Evolutionary conservation across 1,284 basidiomycete species (phyloP).

Genomic region (Kwoniella shivajii): DNA sequence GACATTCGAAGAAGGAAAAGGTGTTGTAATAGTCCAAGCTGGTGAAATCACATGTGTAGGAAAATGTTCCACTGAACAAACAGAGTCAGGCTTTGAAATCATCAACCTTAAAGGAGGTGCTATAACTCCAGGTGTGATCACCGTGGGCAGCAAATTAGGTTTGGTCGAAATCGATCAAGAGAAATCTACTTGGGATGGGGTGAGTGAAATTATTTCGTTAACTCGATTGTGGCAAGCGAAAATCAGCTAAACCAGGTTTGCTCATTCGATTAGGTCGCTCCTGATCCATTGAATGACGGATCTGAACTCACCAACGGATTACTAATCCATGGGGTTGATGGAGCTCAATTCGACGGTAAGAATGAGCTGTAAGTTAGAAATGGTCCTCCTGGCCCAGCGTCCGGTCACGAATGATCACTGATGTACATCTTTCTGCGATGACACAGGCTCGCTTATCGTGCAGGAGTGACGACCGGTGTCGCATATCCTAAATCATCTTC

Average conservation of each 20-base stretch:
- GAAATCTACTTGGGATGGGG: slow-evolving; percentile 67
- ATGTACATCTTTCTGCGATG: background rate
- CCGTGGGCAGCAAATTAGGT: slow-evolving; percentile 54
- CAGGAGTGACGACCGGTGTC: slow-evolving; percentile 65
- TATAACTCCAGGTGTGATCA: slow-evolving; percentile 53
- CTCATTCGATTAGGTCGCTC: slow-evolving; percentile 29
- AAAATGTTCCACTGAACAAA: slow-evolving; percentile 15
- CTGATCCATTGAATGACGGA: slow-evolving; percentile 61
- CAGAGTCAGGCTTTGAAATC: slow-evolving; percentile 22
- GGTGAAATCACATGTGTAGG: slow-evolving; percentile 54
- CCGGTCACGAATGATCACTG: background rate
- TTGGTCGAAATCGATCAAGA: slow-evolving; percentile 60
- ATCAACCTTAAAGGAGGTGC: slow-evolving; percentile 55
- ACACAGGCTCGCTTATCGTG: slow-evolving; percentile 53
- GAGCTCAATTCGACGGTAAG: slow-evolving; percentile 68
- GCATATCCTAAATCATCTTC: slow-evolving; percentile 53
- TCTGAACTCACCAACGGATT: slow-evolving; percentile 62
- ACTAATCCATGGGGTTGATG: slow-evolving; percentile 70
- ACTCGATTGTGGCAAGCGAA: background rate
- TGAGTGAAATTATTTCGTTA: slow-evolving; percentile 18
- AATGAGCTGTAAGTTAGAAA: slow-evolving; percentile 64
- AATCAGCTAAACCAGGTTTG: background rate
- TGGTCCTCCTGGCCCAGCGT: slow-evolving; percentile 23
- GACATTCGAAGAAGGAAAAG: slow-evolving; percentile 17
- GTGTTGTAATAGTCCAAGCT: slow-evolving; percentile 45